Evolutionary conservation across 176 grass and related monocot species (phyloP).

Genomic region (Lolium multiflorum): DNA sequence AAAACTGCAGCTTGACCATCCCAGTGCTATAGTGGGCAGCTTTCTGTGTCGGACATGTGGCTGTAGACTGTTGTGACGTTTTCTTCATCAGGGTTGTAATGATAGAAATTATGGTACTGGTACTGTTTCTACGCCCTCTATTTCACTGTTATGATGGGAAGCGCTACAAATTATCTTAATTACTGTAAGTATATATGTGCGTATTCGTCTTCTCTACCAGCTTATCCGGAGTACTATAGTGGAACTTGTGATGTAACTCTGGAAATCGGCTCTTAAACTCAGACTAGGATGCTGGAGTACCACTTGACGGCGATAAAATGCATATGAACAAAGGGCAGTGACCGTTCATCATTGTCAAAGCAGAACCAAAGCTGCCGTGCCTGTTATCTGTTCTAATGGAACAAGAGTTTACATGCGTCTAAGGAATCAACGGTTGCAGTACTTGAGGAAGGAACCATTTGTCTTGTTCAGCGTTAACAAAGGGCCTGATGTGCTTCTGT

Average conservation of each 20-base stretch:
- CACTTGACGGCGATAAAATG: no score
- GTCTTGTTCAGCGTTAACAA: background rate
- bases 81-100: conserved; percentile 17
- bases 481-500: background rate
- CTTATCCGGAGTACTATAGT: background rate
- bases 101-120: background rate
- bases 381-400: no score
- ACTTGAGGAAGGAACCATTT: background rate
- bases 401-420: background rate
- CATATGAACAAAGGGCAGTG: no score
- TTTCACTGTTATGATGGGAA: conserved; percentile 1
- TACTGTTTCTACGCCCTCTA: background rate
- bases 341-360: no score
- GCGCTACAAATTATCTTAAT: background rate
- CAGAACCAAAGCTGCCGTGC: no score
- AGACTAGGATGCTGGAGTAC: no score
- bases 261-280: background rate
- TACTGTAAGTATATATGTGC: background rate
- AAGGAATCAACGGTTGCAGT: background rate
- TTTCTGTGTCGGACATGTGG: background rate
- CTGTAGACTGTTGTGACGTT: background rate
- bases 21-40: conserved; percentile 11
- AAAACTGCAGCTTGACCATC: conserved; percentile 16
- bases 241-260: background rate
- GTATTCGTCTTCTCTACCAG: background rate